phyloP scores from a whole-genome alignment of 2,329 filamentous ascomycete genomes.

The Scytalidium sp. region DNA sequence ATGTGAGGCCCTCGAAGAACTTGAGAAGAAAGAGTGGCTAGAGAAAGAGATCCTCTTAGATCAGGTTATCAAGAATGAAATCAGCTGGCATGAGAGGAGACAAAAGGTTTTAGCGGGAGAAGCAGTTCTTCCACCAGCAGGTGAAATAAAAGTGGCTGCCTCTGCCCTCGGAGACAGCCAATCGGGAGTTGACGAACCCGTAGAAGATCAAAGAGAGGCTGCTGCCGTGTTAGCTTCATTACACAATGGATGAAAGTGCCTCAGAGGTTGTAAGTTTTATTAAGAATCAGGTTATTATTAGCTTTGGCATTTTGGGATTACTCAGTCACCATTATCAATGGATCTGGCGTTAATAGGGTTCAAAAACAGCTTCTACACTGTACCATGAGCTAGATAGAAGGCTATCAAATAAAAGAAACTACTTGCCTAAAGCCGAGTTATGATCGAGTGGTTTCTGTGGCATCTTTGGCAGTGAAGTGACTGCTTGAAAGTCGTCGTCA shows the following conservation, averaged over 20 bases:
- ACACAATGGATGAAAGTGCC: constrained; percentile 13
- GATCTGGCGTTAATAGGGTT: no score
- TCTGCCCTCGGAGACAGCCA: background rate
- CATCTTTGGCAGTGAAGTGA: no score
- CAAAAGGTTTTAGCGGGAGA: constrained; percentile 49
- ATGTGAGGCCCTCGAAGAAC: constrained; percentile 62
- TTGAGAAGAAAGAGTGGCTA: constrained; percentile 70
- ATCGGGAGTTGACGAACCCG: constrained; percentile 9
- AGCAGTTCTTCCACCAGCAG: constrained; percentile 24
- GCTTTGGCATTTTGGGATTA: background rate
- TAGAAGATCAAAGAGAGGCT: constrained; percentile 21
- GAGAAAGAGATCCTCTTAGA: constrained; percentile 78
- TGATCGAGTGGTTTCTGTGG: no score
- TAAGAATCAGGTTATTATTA: background rate
- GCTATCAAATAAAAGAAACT: no score
- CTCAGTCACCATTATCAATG: no score
- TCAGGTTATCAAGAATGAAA: constrained; percentile 65
- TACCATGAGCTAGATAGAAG: no score
- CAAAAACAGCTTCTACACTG: no score
- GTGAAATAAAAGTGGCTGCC: constrained; percentile 15
- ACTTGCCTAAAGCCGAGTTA: no score
- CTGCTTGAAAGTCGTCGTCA: no score
- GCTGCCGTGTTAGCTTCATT: constrained; percentile 23
- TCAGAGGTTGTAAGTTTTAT: background rate
- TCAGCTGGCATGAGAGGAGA: constrained; percentile 60